Conservation (phyloP, 371 early-diverging fungal genomes). For the Rhizopus stolonifer region DNA sequence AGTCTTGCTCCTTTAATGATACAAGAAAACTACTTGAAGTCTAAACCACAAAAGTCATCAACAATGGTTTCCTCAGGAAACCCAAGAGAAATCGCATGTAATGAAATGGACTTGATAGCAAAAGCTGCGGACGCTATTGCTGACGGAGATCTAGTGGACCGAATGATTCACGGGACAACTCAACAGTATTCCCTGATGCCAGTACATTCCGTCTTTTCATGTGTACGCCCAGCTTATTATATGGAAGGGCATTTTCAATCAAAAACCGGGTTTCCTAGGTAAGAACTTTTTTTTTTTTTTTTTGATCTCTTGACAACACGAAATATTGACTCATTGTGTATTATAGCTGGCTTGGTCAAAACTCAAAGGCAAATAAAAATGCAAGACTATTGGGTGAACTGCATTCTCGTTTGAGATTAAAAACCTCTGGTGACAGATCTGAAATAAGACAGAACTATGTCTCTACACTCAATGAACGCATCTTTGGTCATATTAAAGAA, state of each 20-base stretch:
- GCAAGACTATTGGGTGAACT: conserved; percentile 76
- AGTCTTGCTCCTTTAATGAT: conserved; percentile 87
- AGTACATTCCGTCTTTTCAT: conserved; percentile 87
- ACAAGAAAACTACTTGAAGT: conserved; percentile 53
- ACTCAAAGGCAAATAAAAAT: conserved; percentile 81
- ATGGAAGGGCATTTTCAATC: conserved; percentile 59
- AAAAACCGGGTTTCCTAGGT: conserved; percentile 51
- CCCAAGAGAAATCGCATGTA: conserved; percentile 21
- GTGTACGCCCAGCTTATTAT: conserved; percentile 84
- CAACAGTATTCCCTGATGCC: conserved; percentile 95
- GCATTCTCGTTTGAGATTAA: conserved; percentile 79
- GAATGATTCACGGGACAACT: conserved; percentile 75
- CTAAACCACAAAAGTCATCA: conserved; percentile 26
- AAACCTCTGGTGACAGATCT: conserved; percentile 79
- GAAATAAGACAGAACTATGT: conserved; percentile 86
- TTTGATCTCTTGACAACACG: no score
- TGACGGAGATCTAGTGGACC: conserved; percentile 84
- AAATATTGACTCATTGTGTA: background rate
- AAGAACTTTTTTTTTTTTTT: conserved; percentile 9
- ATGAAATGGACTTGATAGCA: conserved; percentile 62
- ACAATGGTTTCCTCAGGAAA: conserved; percentile 8
- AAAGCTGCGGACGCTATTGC: conserved; percentile 93
- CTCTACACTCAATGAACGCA: conserved; percentile 66
- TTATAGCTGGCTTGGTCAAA: conserved; percentile 90
- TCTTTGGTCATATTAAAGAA: conserved; percentile 64